Base-by-base conservation (phyloP, 345 rosid genomes). In the Camelina laxa region DNA sequence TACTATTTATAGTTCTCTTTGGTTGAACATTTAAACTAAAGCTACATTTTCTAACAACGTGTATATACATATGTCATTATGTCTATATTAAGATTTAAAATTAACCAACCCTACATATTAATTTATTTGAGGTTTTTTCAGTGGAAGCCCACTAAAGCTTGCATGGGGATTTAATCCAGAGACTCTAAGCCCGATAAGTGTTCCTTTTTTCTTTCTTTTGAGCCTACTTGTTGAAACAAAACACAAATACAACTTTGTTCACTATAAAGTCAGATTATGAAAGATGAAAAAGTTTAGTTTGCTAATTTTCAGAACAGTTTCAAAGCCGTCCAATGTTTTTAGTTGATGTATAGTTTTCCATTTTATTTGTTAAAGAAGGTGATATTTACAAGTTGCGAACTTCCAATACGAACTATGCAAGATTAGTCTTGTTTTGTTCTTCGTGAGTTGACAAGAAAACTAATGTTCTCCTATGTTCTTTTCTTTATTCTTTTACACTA, bases 11-110 rank as follows among this genome's bases (percentile, higher is more conserved):
- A 20, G 41, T 55, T 21, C n/a, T 45, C 42, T 35, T 74, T 21
- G 3, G 11, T 21, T 45, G 50, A 65, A 20, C 38, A 65, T n/a
- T n/a, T 12, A 42, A 55, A 65, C 57, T 42, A 64, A 64, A 42
- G 70, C 11, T 42, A 13, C 55, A 72, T 36, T 21, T 24, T 17
- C 15, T 38, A 36, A 36, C 49, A 38, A 72, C 44, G 35, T 64
- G 41, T 39, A 38, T 24, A 38, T 38, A 33, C 36, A 33, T 1
- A 33, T 33, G 36, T 33, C 36, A 27, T 27, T 27, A 27, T 27
- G 10, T 33, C 17, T 47, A 48, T 27, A 27, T 27, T 27, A 4
- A 27, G 30, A 27, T 27, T 21, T 48, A 45, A 54, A 59, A 13
- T 48, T 24, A 27, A 27, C 30, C 30, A 49, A 16, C 31, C 41